Percentiles rank a stretch among this genome's conserved stretches.
Evolutionary conservation across 2,329 filamentous ascomycete genomes (phyloP).

Genomic region (Aspergillus transmontanensis): DNA sequence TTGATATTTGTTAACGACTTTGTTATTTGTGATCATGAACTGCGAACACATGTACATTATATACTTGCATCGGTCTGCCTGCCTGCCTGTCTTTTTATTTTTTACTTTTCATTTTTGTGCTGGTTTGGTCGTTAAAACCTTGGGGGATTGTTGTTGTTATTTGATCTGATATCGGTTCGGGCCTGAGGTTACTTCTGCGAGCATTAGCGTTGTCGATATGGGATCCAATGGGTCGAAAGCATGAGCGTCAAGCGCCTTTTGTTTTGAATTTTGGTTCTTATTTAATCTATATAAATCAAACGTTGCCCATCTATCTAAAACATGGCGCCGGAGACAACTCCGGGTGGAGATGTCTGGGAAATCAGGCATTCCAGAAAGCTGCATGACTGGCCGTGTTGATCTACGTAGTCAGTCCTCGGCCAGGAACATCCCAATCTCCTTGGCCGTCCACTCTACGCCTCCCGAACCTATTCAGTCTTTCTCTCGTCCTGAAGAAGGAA

Average conservation of each 20-base stretch:
- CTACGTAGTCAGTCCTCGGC: constrained; percentile 3
- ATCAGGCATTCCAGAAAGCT: constrained; percentile 8
- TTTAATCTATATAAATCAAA: background rate
- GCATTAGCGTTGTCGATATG: background rate
- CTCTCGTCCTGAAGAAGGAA: background rate
- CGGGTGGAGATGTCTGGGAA: background rate
- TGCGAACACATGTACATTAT: constrained; percentile 19
- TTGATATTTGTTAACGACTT: constrained; percentile 12
- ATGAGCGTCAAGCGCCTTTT: background rate
- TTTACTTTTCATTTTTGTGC: background rate
- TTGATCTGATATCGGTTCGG: background rate
- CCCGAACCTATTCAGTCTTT: constrained; percentile 3
- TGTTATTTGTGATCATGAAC: constrained; percentile 14
- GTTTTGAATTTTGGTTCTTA: background rate
- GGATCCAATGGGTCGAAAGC: background rate
- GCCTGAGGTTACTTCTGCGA: background rate
- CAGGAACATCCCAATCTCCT: constrained; percentile 12
- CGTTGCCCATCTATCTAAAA: background rate
- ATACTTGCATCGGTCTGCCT: constrained; percentile 23
- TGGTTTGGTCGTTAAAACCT: background rate
- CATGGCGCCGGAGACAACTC: background rate
- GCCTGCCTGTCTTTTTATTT: constrained; percentile 19
- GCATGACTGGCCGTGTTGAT: constrained; percentile 9
- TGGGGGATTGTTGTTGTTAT: background rate
- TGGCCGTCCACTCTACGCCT: constrained; percentile 12